A percentile compares a stretch with the other conserved stretches of the same genome.
Conservation (phyloP, 306 rosid genomes). For the Cicer judaicum region DNA sequence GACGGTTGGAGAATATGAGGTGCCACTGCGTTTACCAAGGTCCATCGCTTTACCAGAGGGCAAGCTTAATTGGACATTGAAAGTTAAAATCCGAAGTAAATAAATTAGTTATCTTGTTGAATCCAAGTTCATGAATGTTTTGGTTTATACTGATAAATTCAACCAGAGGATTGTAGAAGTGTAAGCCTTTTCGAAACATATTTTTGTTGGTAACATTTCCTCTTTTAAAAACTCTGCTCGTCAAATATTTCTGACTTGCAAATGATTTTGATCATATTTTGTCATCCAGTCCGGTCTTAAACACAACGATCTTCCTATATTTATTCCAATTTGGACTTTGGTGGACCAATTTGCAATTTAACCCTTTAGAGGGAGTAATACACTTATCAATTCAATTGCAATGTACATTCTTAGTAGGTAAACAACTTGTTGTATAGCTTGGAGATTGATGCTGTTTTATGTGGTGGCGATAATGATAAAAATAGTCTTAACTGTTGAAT, state of each 20-base stretch:
- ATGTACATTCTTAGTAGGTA: neutral
- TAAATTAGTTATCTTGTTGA: conserved; percentile 38
- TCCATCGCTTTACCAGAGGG: conserved; percentile 85
- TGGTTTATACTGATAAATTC: conserved; percentile 38
- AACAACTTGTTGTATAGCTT: neutral
- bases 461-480: neutral
- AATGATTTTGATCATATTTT: conserved; percentile 12
- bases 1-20: conserved; percentile 76
- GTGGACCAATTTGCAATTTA: conserved; percentile 4
- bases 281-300: neutral
- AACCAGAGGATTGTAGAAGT: conserved; percentile 8
- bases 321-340: conserved; percentile 2
- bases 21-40: conserved; percentile 82
- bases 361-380: neutral
- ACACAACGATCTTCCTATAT: neutral
- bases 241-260: neutral
- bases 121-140: conserved; percentile 15
- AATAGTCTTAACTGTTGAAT: no score
- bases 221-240: neutral
- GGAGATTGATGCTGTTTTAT: neutral
- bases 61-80: conserved; percentile 73
- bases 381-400: neutral
- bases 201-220: neutral
- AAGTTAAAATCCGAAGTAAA: conserved; percentile 72
- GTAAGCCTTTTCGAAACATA: neutral